A percentile compares a stretch with the other conserved stretches of the same genome.
Evolutionary conservation across 768 basidiomycete genomes (phyloP).

Genomic region (Pholiota conissans): DNA sequence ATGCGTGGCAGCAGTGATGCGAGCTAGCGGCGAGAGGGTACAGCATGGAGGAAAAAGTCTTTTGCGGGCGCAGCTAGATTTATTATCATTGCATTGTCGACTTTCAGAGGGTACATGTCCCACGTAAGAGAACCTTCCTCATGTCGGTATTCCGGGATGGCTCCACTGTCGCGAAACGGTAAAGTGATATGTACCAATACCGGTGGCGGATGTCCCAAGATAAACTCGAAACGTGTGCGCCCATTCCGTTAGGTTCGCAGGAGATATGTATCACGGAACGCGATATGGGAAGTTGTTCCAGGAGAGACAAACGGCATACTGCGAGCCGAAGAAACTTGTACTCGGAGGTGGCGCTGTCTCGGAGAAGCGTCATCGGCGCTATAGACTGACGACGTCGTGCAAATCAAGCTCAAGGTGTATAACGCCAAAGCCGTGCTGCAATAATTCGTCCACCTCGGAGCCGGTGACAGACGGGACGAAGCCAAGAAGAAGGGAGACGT

Average conservation of each 20-base stretch:
- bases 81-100: background rate
- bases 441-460: too few species aligned
- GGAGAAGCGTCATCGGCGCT: background rate
- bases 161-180: constrained; percentile 1
- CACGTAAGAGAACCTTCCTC: constrained; percentile 4
- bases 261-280: constrained; percentile 1
- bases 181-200: background rate
- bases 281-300: constrained; percentile 9
- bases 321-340: background rate
- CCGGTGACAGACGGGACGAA: background rate
- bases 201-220: constrained; percentile 9
- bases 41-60: background rate
- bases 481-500: too few species aligned
- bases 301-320: background rate
- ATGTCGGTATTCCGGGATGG: constrained; percentile 3
- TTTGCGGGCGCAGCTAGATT: constrained; percentile 3
- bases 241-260: background rate
- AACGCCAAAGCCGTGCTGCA: too few species aligned
- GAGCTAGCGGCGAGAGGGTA: background rate
- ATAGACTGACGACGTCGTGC: background rate
- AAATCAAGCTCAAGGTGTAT: background rate
- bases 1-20: background rate
- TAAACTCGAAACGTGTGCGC: constrained; percentile 8
- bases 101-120: background rate
- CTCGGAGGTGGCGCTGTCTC: background rate